Conservation (phyloP, 495 filamentous ascomycete species). For the Penicillium lividum region DNA sequence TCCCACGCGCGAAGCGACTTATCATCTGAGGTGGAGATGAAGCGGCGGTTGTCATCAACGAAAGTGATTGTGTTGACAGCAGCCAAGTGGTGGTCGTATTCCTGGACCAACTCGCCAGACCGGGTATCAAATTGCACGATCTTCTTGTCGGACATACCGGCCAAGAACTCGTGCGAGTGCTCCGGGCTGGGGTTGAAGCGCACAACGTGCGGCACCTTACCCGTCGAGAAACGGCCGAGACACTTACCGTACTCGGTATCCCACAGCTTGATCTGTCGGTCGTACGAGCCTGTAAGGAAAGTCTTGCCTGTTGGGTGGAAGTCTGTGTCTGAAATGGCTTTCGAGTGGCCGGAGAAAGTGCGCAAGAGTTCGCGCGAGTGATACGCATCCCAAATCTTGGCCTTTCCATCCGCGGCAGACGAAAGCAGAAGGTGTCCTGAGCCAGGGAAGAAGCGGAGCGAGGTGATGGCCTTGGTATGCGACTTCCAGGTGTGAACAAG, state of each 20-base stretch:
- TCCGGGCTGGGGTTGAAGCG: conserved; percentile 82
- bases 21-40: conserved; percentile 97
- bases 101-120: conserved; percentile 81
- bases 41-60: conserved; percentile 89
- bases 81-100: conserved; percentile 97
- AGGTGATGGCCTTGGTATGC: conserved; percentile 83
- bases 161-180: conserved; percentile 86
- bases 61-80: conserved; percentile 98
- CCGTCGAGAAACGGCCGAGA: conserved; percentile 80
- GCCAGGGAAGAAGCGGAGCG: conserved; percentile 81
- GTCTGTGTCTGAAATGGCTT: conserved; percentile 84
- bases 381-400: conserved; percentile 96
- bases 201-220: conserved; percentile 93
- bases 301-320: conserved; percentile 80
- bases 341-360: conserved; percentile 86
- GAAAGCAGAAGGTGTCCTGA: conserved; percentile 88
- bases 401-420: conserved; percentile 78
- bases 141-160: conserved; percentile 97
- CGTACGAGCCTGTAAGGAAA: conserved; percentile 91
- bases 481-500: conserved; percentile 84
- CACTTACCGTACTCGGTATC: conserved; percentile 94
- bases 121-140: conserved; percentile 97
- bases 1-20: conserved; percentile 96
- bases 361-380: conserved; percentile 84
- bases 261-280: conserved; percentile 95